Conservation (phyloP, 495 filamentous ascomycete species). For the Hyaloscypha bicolor region DNA sequence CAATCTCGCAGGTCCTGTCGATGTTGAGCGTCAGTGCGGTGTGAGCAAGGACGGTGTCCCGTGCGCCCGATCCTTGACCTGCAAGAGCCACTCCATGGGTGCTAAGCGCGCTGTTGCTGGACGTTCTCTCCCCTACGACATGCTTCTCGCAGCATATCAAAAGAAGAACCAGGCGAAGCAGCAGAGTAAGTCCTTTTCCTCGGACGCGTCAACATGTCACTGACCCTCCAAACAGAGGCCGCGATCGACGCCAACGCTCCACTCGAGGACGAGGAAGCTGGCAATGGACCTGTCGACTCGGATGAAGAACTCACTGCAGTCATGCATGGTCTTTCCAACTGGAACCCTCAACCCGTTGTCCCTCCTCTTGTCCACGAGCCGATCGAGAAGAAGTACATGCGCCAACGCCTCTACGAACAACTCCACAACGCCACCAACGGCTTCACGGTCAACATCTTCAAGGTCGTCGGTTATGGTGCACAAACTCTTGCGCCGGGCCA, state of each 20-base stretch:
- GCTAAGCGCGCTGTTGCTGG: constrained; percentile 91
- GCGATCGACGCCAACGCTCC: constrained; percentile 93
- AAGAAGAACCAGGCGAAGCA: constrained; percentile 99
- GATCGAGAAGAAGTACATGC: constrained; percentile 73
- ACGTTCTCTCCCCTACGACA: constrained; percentile 90
- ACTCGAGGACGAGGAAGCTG: constrained; percentile 80
- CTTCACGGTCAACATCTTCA: constrained; percentile 57
- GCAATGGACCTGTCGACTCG: constrained; percentile 76
- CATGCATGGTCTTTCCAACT: constrained; percentile 78
- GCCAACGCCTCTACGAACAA: constrained; percentile 87
- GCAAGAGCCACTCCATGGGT: constrained; percentile 97
- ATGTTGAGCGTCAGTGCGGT: constrained; percentile 97
- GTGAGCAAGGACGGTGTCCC: constrained; percentile 82
- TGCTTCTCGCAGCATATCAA: constrained; percentile 90
- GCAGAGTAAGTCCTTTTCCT: constrained; percentile 64
- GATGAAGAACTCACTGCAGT: constrained; percentile 91
- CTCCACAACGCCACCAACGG: constrained; percentile 72
- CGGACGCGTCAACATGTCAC: background rate
- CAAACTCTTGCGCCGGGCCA: constrained; percentile 51
- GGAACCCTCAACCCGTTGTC: constrained; percentile 71
- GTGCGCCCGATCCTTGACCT: constrained; percentile 90
- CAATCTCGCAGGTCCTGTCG: constrained; percentile 63
- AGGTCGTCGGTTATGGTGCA: constrained; percentile 30
- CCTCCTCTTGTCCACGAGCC: constrained; percentile 68
- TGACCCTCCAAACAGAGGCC: constrained; percentile 62